A percentile compares a stretch with the other conserved stretches of the same genome.
phyloP scores from a whole-genome alignment of 2,329 filamentous ascomycete species.

The Zymoseptoria passerinii region DNA sequence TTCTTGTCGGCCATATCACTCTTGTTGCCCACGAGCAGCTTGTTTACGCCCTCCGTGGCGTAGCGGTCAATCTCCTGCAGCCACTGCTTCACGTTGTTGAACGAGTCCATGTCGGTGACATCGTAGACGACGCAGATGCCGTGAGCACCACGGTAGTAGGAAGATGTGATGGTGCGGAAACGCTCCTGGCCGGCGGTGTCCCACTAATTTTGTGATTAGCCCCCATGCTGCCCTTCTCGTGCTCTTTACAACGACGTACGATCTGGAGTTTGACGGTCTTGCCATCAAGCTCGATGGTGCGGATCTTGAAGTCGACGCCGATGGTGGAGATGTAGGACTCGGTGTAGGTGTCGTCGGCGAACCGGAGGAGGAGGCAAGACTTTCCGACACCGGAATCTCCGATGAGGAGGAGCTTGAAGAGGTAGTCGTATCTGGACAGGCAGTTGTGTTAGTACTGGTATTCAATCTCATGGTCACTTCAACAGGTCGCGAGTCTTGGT shows the following conservation, averaged over 20 bases:
- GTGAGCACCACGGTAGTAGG: constrained; percentile 98
- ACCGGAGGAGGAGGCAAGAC: constrained; percentile 95
- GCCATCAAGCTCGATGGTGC: constrained; percentile 97
- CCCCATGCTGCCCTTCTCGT: neutral
- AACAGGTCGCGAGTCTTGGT: neutral
- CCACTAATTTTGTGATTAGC: constrained; percentile 56
- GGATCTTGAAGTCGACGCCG: constrained; percentile 99
- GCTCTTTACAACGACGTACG: constrained; percentile 49
- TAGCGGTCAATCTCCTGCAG: constrained; percentile 99
- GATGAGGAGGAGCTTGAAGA: constrained; percentile 99
- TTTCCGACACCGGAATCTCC: constrained; percentile 99
- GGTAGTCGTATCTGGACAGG: constrained; percentile 87
- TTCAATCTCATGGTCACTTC: neutral
- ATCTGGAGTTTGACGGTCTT: constrained; percentile 99
- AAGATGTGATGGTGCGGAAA: constrained; percentile 99
- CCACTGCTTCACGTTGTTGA: constrained; percentile 99
- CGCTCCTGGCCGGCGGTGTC: constrained; percentile 98
- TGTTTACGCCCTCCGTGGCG: constrained; percentile 98
- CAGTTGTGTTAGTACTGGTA: constrained; percentile 7
- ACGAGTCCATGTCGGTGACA: constrained; percentile 99
- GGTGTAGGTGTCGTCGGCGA: constrained; percentile 98
- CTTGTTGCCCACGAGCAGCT: constrained; percentile 99
- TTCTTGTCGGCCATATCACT: constrained; percentile 99
- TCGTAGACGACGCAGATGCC: constrained; percentile 99
- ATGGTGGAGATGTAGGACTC: constrained; percentile 99